A percentile compares a stretch with the other conserved stretches of the same genome.
phyloP scores from a whole-genome alignment of 805 yeast species.

The Candida insectorum region DNA sequence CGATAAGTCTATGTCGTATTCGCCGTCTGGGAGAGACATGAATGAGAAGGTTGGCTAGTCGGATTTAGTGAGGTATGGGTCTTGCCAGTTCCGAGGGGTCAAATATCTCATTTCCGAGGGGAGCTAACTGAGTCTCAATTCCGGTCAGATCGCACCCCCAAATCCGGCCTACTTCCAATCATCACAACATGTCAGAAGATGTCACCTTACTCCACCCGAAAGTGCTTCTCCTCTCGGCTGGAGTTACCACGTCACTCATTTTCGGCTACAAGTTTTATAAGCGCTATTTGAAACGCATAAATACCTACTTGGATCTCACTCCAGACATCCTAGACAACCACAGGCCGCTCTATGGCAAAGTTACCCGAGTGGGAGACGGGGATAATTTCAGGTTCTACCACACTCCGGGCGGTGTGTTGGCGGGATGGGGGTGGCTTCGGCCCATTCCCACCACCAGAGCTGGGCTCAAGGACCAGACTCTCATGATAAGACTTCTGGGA shows the following conservation, averaged over 20 bases:
- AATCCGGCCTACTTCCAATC: too few species aligned
- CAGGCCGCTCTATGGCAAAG: conserved; percentile 53
- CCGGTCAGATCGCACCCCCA: too few species aligned
- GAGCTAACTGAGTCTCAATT: too few species aligned
- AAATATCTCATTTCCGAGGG: too few species aligned
- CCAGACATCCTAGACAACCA: conserved; percentile 29
- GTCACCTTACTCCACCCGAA: conserved; percentile 33
- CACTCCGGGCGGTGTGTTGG: conserved; percentile 82
- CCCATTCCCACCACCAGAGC: conserved; percentile 51
- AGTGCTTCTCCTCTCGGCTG: conserved; percentile 36
- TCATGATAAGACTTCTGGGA: conserved; percentile 83
- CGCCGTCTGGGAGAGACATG: conserved; percentile 33
- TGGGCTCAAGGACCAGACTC: conserved; percentile 58
- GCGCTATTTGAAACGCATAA: conserved; percentile 31
- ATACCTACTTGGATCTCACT: conserved; percentile 36
- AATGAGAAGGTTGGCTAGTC: too few species aligned
- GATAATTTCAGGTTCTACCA: conserved; percentile 92
- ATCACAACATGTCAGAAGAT: conserved; percentile 12
- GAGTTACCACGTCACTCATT: conserved; percentile 26
- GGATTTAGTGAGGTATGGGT: too few species aligned
- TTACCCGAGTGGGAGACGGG: conserved; percentile 91
- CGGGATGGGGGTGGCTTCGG: conserved; percentile 95
- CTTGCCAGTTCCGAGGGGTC: too few species aligned
- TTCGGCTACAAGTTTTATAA: conserved; percentile 28
- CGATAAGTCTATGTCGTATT: conserved; percentile 39